Evolutionary conservation across 2,329 filamentous ascomycete species (phyloP).

Genomic region (Penicillium sp.): DNA sequence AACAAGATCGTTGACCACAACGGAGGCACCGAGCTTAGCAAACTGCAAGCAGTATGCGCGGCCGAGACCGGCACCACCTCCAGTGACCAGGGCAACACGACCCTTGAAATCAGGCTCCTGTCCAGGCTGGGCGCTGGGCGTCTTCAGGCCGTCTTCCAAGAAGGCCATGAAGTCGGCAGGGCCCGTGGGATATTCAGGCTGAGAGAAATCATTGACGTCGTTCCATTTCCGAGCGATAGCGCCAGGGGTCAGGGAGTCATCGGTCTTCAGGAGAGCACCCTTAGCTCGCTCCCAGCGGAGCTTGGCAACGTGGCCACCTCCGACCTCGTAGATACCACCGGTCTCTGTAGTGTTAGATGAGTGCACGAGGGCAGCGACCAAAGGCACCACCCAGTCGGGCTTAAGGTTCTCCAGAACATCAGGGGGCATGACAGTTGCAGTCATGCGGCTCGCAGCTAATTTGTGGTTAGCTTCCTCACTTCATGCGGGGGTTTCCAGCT

Average conservation of each 20-base stretch:
- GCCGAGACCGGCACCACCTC: slow-evolving; percentile 81
- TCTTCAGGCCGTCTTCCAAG: slow-evolving; percentile 72
- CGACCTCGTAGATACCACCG: slow-evolving; percentile 85
- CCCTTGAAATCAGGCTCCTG: slow-evolving; percentile 72
- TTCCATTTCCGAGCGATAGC: slow-evolving; percentile 85
- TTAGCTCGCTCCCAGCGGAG: slow-evolving; percentile 87
- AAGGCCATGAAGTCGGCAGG: slow-evolving; percentile 80
- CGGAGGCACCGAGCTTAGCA: slow-evolving; percentile 68
- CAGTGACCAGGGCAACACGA: slow-evolving; percentile 78
- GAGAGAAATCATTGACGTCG: slow-evolving; percentile 74
- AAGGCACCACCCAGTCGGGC: slow-evolving; percentile 89
- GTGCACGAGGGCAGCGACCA: slow-evolving; percentile 82
- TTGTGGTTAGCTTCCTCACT: slow-evolving; percentile 6
- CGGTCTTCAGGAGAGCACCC: slow-evolving; percentile 80
- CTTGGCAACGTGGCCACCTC: slow-evolving; percentile 86
- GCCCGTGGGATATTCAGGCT: slow-evolving; percentile 72
- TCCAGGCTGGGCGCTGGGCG: slow-evolving; percentile 62
- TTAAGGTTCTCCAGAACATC: slow-evolving; percentile 76
- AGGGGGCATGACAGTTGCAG: slow-evolving; percentile 88
- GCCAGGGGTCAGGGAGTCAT: slow-evolving; percentile 76
- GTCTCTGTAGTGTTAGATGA: slow-evolving; percentile 72
- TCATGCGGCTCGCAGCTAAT: slow-evolving; percentile 83
- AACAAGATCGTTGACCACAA: slow-evolving; percentile 93
- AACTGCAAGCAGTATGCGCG: slow-evolving; percentile 83
- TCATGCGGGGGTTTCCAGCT: background rate